A percentile compares a stretch with the other conserved stretches of the same genome.
These are phyloP conservation scores for Podila horticola DNA, from an alignment of 192 early-diverging fungal species.

Conservation along the genomic window DNA sequence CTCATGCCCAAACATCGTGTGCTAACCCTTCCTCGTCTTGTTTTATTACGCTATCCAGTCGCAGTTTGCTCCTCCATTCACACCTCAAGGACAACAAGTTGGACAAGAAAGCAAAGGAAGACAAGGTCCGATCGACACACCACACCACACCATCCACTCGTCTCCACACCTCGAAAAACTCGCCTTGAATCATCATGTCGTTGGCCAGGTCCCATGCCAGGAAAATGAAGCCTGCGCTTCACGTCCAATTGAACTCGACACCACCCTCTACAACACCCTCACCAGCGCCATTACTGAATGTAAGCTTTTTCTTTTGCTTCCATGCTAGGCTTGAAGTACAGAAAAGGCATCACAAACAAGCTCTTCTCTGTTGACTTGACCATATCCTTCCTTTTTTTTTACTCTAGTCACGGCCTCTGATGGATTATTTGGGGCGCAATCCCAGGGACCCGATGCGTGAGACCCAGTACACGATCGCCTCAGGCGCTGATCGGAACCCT, in stretches of 20 bases:
- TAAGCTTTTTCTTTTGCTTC: not conserved
- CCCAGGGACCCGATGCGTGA: constrained; percentile 41
- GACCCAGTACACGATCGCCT: constrained; percentile 27
- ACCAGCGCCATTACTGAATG: constrained; percentile 28
- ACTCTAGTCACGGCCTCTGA: constrained; percentile 25
- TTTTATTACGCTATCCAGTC: too few species aligned
- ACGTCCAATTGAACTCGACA: constrained; percentile 36
- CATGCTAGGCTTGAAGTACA: not conserved
- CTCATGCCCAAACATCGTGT: too few species aligned
- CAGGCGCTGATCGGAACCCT: constrained; percentile 22
- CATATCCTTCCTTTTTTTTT: not conserved
- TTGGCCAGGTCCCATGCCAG: constrained; percentile 30
- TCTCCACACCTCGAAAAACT: not conserved
- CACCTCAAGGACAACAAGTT: too few species aligned
- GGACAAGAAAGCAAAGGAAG: too few species aligned
- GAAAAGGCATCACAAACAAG: not conserved
- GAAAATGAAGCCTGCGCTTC: constrained; percentile 42
- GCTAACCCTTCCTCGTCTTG: too few species aligned
- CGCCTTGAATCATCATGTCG: constrained; percentile 13
- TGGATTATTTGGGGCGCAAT: constrained; percentile 41
- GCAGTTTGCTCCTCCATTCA: too few species aligned
- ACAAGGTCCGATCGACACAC: too few species aligned
- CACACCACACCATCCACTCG: not conserved
- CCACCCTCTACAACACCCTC: constrained; percentile 16
- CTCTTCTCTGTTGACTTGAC: not conserved